Percentiles rank a stretch among this genome's conserved stretches.
Evolutionary conservation across 2,329 filamentous ascomycete species (phyloP).

Genomic region (Penicillium decumbens): DNA sequence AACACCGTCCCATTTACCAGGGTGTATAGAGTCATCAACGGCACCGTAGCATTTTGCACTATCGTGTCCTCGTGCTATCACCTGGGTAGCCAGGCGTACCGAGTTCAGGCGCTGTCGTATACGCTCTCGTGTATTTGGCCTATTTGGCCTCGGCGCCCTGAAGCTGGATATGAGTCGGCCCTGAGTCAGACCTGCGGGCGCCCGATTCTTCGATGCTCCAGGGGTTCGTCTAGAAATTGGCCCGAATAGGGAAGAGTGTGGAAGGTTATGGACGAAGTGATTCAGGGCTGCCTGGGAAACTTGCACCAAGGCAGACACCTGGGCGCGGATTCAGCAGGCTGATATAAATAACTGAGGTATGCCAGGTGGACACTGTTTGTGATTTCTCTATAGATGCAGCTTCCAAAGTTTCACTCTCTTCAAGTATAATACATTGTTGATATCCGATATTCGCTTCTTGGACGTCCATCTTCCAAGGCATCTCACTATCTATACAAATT

Average conservation of each 20-base stretch:
- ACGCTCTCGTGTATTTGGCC: background rate
- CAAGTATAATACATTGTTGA: background rate
- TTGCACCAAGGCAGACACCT: constrained; percentile 9
- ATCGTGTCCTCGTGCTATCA: background rate
- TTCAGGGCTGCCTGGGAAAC: background rate
- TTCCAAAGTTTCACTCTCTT: background rate
- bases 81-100: background rate
- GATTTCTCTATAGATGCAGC: background rate
- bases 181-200: constrained; percentile 17
- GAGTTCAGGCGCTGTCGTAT: background rate
- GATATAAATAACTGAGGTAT: background rate
- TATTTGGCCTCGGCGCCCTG: background rate
- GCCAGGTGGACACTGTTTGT: background rate
- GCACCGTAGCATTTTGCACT: constrained; percentile 3
- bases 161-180: constrained; percentile 7
- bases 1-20: constrained; percentile 1
- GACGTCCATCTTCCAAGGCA: background rate
- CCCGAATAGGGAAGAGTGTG: background rate
- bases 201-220: constrained; percentile 2
- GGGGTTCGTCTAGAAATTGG: constrained; percentile 8
- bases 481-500: constrained; percentile 2
- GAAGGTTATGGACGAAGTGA: constrained; percentile 8
- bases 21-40: constrained; percentile 1
- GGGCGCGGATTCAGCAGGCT: background rate
- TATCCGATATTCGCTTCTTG: background rate